These are phyloP conservation scores for Eucalyptus grandis DNA, from an alignment of 345 rosid species.

Conservation along the genomic window DNA sequence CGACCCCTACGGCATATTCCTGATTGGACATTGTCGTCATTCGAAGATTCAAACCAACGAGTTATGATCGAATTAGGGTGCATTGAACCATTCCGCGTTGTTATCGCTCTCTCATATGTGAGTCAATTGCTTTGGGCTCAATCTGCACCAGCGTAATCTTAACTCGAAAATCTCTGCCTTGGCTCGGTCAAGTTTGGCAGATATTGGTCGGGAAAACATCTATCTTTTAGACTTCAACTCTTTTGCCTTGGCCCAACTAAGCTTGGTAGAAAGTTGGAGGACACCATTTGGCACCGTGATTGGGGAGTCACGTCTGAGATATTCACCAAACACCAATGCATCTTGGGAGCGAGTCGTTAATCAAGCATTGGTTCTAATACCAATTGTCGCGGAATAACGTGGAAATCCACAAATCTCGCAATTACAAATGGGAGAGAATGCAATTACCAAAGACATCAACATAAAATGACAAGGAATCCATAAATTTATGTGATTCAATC, in stretches of 20 bases:
- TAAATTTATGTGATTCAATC: background rate
- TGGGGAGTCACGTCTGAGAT: background rate
- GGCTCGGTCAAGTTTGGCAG: background rate
- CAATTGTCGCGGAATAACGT: background rate
- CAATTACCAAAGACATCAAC: background rate
- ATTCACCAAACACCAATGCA: background rate
- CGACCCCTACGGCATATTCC: background rate
- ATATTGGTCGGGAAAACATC: background rate
- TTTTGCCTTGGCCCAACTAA: background rate
- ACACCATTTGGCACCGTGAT: background rate
- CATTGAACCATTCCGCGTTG: accelerated
- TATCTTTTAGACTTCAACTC: background rate
- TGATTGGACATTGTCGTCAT: background rate
- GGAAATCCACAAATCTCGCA: background rate
- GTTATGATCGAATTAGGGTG: background rate
- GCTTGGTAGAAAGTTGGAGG: background rate
- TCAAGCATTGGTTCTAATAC: background rate
- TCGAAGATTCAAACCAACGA: background rate
- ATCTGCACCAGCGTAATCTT: background rate
- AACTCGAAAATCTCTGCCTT: background rate
- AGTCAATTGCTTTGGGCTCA: background rate
- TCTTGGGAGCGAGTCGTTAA: background rate
- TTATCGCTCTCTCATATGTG: accelerated
- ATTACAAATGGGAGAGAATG: background rate
- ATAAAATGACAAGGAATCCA: background rate